These are phyloP conservation scores for Anthracocystis panici-leucophaei DNA, from an alignment of 1,284 basidiomycete genomes.

Conservation along the genomic window DNA sequence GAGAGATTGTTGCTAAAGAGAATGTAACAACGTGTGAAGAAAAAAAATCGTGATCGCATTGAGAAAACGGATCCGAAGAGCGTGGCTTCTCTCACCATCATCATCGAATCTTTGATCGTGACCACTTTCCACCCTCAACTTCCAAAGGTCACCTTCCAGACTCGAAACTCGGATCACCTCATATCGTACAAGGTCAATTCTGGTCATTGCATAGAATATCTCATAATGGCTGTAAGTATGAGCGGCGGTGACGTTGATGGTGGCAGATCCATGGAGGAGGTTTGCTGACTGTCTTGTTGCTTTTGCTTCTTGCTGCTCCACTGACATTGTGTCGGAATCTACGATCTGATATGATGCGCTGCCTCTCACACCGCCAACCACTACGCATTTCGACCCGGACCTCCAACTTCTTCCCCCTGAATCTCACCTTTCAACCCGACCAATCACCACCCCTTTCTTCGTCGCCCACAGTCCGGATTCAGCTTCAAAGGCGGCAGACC, in stretches of 20 bases:
- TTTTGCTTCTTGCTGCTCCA: neutral
- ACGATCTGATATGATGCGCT: neutral
- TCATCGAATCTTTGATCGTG: conserved; percentile 6
- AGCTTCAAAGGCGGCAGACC: conserved; percentile 81
- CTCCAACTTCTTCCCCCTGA: neutral
- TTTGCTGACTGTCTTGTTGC: conserved; percentile 4
- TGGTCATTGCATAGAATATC: neutral
- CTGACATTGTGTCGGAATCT: too few species aligned
- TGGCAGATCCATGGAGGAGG: neutral
- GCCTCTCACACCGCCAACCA: neutral
- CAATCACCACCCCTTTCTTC: neutral
- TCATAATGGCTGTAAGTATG: conserved; percentile 42
- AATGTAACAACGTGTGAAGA: conserved; percentile 2
- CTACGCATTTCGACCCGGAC: neutral
- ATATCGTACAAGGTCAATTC: neutral
- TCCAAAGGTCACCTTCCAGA: neutral
- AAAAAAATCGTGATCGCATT: conserved; percentile 36
- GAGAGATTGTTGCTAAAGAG: neutral
- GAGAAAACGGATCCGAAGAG: conserved; percentile 30
- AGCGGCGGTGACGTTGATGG: neutral
- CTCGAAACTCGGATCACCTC: neutral
- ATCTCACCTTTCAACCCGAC: neutral
- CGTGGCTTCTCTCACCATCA: conserved; percentile 3
- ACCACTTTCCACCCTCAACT: neutral
- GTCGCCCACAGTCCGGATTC: conserved; percentile 74